Base-by-base conservation (phyloP, 306 rosid species). In the Prunus dulcis region DNA sequence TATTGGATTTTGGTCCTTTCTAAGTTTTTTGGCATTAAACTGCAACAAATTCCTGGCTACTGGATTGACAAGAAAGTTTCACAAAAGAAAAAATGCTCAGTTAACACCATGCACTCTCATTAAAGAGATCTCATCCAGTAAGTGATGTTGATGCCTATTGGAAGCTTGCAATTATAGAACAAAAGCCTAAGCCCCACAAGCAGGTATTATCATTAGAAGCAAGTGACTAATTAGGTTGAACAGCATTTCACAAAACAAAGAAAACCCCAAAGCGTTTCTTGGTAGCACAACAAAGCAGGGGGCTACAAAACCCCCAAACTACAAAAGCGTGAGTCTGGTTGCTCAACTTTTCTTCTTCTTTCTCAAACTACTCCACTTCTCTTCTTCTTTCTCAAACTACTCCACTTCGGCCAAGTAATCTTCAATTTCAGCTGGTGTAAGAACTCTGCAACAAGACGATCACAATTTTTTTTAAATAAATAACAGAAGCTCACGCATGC, bases 371-470 rank as follows among this genome's bases (percentile, higher is more conserved):
- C 65, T 91, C 97, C 71, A 91, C 93, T 88, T 91, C 95, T 12
- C 18, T 45, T 49, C 17, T 45, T 45, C 7, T 5, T 38, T 27
- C 55, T 7, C 22, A 75, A 20, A 53, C 69, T 85, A 91, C 66
- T 91, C 97, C 71, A 91, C 93, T 88, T 91, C 95, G 41, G 84
- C 95, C 84, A 91, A 84, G 67, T 89, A 89, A 78, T 91, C 97
- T 55, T 91, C 95, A 64, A 91, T 88, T 84, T 91, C 95, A 5
- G 97, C 93, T 34, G 97, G 91, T 17, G 97, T 83, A 78, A 91
- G 78, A 55, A 91, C 95, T 86, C 97, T 91, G 91, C 88, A 83
- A 71, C 79, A 57, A 62, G 71, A 71, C 15, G 41, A 67, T 34
- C 84, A 68, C 66, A 52, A 69, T 1, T 38, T 38, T 34, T 34